Evolutionary conservation across 2,329 filamentous ascomycete species (phyloP), one percentile per base, ranked within the genome.

Genomic region (Neofusicoccum kwambonambiense): DNA sequence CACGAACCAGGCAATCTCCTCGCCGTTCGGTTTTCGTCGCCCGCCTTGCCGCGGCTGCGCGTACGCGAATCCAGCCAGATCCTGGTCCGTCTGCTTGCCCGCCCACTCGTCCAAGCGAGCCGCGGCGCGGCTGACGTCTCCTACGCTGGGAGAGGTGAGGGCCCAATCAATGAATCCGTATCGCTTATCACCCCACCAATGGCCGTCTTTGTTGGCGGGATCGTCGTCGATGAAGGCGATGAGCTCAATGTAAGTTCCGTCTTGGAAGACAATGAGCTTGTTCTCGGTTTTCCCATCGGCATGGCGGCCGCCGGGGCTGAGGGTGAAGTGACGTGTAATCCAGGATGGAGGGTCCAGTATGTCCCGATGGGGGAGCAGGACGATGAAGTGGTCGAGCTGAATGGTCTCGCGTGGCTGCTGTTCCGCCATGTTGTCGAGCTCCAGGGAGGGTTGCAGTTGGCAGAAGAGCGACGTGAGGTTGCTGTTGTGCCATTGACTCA

Each of bases 241-340:
- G 58, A 90, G 77, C 71, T 91, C 88, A 62, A 91, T 78, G 75
- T 90, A 90, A 22, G 83, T 83, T 35, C 88, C 88, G 69, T 90
- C 88, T 31, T 79, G 70, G 66, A 91, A 84, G 13, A 89, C 76
- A 19, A 90, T 82, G 17, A 90, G 83, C 49, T 82, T 83, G 76
- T 90, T 90, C 66, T 82, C 83, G 1, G 83, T 90, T 68, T 78
- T 79, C 13, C 83, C 83, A 67, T 87, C 87, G 8, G 86, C 83
- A 70, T 90, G 88, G 15, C 77, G 79, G 41, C 88, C 88, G 62
- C 89, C 88, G 2, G 84, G 80, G 37, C 83, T 82, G 62, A 90
- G 76, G 54, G 81, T 84, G 76, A 90, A 88, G 56, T 82, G 77
- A 5, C 81, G 72, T 2, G 79, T 79, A 41, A 90, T 75, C 76